Conservation (phyloP, 1,139 yeast species). For the Yamadazyma taylorii region DNA sequence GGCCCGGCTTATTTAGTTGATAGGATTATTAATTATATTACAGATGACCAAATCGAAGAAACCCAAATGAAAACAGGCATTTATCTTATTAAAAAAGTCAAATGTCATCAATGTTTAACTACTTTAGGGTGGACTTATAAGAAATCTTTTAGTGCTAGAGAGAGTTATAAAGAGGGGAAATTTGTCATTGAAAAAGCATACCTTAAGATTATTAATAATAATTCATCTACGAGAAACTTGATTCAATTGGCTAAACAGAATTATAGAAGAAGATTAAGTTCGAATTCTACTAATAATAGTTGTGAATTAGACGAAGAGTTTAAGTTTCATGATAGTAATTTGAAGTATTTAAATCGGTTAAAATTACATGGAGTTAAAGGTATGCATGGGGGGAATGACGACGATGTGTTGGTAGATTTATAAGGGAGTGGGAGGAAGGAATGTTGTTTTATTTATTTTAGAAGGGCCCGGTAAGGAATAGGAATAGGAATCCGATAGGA, state of each 20-base stretch:
- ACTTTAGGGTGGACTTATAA: slow-evolving; percentile 80
- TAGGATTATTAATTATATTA: slow-evolving; percentile 42
- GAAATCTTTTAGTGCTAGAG: slow-evolving; percentile 52
- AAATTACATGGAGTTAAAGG: slow-evolving; percentile 17
- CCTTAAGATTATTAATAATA: slow-evolving; percentile 25
- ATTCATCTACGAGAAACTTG: slow-evolving; percentile 26
- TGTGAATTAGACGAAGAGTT: slow-evolving; percentile 18
- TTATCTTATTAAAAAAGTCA: slow-evolving; percentile 62
- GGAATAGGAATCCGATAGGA: too few relatives aligned
- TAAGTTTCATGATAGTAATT: slow-evolving; percentile 12
- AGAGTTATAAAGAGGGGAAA: slow-evolving; percentile 76
- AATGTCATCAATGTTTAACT: slow-evolving; percentile 63
- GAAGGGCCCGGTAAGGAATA: not conserved
- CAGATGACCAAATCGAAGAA: slow-evolving; percentile 33
- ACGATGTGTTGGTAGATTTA: slow-evolving; percentile 16
- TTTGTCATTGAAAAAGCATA: slow-evolving; percentile 63
- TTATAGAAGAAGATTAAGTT: slow-evolving; percentile 26
- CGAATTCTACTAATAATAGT: slow-evolving; percentile 16
- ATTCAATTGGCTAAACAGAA: slow-evolving; percentile 31
- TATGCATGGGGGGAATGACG: too few relatives aligned
- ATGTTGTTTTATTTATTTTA: not conserved
- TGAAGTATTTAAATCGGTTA: slow-evolving; percentile 16
- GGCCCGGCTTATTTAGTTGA: slow-evolving; percentile 57
- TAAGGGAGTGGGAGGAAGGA: too few relatives aligned
- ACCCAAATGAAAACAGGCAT: slow-evolving; percentile 68